Conservation (phyloP, 1,284 basidiomycete species). For the Ceratobasidium sp. region DNA sequence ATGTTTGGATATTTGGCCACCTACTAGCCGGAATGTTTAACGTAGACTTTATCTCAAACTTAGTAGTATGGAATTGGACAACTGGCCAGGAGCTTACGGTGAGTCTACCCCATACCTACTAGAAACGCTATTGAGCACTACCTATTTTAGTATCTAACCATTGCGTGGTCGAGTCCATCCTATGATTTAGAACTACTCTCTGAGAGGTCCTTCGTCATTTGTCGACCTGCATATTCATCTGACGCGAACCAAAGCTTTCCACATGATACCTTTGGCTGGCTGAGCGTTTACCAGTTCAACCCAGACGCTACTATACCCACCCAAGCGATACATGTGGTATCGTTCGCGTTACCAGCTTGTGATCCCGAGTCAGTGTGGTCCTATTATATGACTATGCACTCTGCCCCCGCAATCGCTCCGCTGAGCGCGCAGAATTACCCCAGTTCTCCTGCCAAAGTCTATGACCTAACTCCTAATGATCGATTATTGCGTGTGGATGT, state of each 20-base stretch:
- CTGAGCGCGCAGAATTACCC: too few relatives aligned
- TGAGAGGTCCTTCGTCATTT: not conserved
- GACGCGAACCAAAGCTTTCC: not conserved
- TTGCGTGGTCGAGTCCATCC: too few relatives aligned
- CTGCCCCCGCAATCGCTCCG: too few relatives aligned
- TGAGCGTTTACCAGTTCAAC: conserved; percentile 17
- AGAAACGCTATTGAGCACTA: not conserved
- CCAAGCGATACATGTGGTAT: not conserved
- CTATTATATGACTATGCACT: not conserved
- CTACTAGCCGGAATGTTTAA: not conserved
- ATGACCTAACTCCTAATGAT: not conserved
- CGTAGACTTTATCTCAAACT: not conserved
- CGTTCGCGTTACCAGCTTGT: conserved; percentile 12
- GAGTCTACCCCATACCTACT: not conserved
- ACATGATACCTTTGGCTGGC: not conserved
- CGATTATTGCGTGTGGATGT: not conserved
- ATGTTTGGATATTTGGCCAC: not conserved
- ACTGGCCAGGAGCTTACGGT: conserved; percentile 10
- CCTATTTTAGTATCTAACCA: not conserved
- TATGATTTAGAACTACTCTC: not conserved
- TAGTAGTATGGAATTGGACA: conserved; percentile 22
- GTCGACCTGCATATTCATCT: not conserved
- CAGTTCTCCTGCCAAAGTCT: not conserved
- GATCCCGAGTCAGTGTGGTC: not conserved
- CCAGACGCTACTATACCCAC: not conserved